Base-by-base conservation (phyloP, 768 basidiomycete species). In the Solioccasus polychromus region DNA sequence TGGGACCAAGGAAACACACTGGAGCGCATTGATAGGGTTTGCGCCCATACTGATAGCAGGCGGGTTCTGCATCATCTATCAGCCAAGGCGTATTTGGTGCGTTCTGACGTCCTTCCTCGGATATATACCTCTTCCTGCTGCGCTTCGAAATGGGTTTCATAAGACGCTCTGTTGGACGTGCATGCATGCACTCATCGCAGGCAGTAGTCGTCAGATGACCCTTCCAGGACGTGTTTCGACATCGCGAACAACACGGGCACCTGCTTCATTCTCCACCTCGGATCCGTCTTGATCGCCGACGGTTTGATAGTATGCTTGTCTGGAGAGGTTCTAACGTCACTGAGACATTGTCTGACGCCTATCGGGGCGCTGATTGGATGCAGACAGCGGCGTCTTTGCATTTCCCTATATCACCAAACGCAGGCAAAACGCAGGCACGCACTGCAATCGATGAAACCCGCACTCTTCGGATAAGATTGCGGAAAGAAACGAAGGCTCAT, bases 11-110 rank as follows among this genome's bases (percentile, higher is more conserved):
- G 38, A 31, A 35, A 38, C n/a, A n/a, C 32, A 26, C 25, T 20
- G 25, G 26, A 29, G 35, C 39, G 48, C 9, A n/a, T 25, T 38
- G 39, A 48, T 47, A 38, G 32, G 17, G 47, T 18, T 29, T 37
- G 42, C 44, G 54, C 44, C 44, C 58, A 56, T 31, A 4, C 25
- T 23, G 44, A 31, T 40, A 46, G 35, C 44, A 22, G 35, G 48
- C 31, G 15, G 19, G 22, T 36, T 30, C 28, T 19, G 9, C 17
- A 47, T 50, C 48, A 28, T 35, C 24, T 18, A 28, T 36, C 32
- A 8, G 14, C 31, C 11, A 37, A 30, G 32, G 31, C 39, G 12
- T 20, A 24, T 39, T n/a, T 20, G 24, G 29, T 23, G 14, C 35
- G 18, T 37, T 37, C 29, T 22, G 26, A 26, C 31, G 37, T 18